A percentile compares a stretch with the other conserved stretches of the same genome.
Evolutionary conservation across 495 filamentous ascomycete species (phyloP).

Genomic region (Cercophora newfieldiana): DNA sequence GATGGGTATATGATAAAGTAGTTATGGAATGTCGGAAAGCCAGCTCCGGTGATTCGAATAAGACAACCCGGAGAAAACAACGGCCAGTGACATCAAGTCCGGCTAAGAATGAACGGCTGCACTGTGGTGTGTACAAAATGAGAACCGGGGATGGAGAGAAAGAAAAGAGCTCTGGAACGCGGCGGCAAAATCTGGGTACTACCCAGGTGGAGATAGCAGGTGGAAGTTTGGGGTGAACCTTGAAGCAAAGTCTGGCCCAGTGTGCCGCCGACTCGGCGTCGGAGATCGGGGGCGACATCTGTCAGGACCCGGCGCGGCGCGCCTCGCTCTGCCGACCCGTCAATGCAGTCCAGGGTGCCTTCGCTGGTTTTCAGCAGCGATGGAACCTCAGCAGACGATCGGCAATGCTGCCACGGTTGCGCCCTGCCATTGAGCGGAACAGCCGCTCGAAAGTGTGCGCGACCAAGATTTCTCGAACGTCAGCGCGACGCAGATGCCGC

Average conservation of each 20-base stretch:
- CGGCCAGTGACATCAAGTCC: neutral
- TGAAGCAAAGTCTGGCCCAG: neutral
- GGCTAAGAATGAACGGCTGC: neutral
- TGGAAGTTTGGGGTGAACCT: neutral
- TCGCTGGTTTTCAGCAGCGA: neutral
- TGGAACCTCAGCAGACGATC: slow-evolving; percentile 1
- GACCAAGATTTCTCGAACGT: neutral
- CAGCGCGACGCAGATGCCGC: neutral
- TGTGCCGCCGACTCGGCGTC: neutral
- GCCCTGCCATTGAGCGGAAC: neutral
- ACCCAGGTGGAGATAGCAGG: neutral
- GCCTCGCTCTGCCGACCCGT: neutral
- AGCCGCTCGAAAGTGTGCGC: neutral
- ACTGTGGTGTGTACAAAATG: neutral
- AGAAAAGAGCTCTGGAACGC: neutral
- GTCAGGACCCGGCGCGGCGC: neutral
- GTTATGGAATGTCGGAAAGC: neutral
- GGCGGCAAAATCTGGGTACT: neutral
- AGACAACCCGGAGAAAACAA: neutral
- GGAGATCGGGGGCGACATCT: neutral
- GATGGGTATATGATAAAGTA: neutral
- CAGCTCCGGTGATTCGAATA: neutral
- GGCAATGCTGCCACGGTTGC: neutral
- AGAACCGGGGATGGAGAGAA: neutral
- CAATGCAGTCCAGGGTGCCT: slow-evolving; percentile 5